Evolutionary conservation across 805 yeast genomes (phyloP), one percentile per base, ranked within the genome.

Genomic region (Lipomyces chichibuensis): DNA sequence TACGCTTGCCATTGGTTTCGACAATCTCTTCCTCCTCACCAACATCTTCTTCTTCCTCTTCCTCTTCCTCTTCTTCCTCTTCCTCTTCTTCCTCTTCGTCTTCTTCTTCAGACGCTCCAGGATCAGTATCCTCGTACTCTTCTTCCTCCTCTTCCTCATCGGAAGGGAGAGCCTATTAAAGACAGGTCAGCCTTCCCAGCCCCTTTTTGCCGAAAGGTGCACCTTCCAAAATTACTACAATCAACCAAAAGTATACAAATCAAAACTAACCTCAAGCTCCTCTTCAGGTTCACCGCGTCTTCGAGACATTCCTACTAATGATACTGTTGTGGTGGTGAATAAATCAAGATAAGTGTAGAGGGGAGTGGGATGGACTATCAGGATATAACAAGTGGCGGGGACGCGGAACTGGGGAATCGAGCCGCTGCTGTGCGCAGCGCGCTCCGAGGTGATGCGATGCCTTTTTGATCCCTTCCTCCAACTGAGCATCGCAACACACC

Each of bases 51-150:
- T 59, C 71, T 17, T 66, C 71, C 7, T 59, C 70, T n/a, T 68
- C 71, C 37, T 66, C 71, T 0, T 69, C 71, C 0, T 69, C 71
- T 3, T 67, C 70, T 4, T 60, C 71, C 0, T 43, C 71, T 4
- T 35, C 65, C 2, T 17, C 69, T 4, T 17, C 69, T 23, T 60
- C 70, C 1, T 63, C 71, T 13, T 69, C 71, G 11, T 60, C 71
- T 3, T 65, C 71, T 11, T 64, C 71, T 9, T 59, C 60, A 23
- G 66, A 60, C 4, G 65, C 70, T 17, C 54, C 71, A 32, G 71
- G 71, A 33, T 69, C 71, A 20, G 71, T 69, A 59, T 69, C 71
- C 46, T 69, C 71, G 64, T 69, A 69, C 54, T 69, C 71, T 61
- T 69, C 71, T 59, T 68, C 71, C 53, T 68, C 71, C 46, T 67